Evolutionary conservation across 805 yeast species (phyloP).

Genomic region (Schwanniomyces vanrijiae): DNA sequence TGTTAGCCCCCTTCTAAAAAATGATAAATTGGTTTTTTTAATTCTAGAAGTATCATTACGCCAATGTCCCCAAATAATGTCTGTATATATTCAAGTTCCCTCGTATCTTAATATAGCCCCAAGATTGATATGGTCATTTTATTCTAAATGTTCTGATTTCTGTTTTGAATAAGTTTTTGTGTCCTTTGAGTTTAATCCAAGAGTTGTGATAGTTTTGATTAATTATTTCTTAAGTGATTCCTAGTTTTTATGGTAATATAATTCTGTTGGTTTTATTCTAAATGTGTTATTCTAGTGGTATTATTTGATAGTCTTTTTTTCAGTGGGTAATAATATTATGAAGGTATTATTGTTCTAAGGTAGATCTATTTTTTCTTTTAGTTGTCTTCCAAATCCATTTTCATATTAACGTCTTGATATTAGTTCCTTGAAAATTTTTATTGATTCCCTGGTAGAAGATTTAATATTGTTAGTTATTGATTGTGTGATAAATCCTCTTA

Average conservation of each 20-base stretch:
- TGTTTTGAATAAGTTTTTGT: background rate
- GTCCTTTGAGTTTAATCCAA: slow-evolving; percentile 1
- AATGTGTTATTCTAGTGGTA: background rate
- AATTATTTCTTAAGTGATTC: background rate
- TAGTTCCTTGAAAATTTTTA: background rate
- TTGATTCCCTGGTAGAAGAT: background rate
- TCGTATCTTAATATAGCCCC: background rate
- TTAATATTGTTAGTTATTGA: background rate
- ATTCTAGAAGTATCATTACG: background rate
- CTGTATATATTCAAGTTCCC: background rate
- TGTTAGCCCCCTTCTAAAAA: background rate
- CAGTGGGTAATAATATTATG: background rate
- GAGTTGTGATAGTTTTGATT: background rate
- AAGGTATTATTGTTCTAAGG: background rate
- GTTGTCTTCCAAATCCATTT: background rate
- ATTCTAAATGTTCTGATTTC: background rate
- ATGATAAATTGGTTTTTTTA: background rate
- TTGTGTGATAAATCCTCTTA: background rate
- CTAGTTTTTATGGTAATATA: background rate
- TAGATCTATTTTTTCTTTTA: background rate
- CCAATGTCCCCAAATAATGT: background rate
- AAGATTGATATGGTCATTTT: background rate
- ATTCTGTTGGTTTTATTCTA: background rate
- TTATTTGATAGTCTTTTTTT: background rate
- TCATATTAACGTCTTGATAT: background rate